These are phyloP conservation scores for Chaetomiaceae sp. DNA, from an alignment of 2,329 filamentous ascomycete species.

Conservation along the genomic window DNA sequence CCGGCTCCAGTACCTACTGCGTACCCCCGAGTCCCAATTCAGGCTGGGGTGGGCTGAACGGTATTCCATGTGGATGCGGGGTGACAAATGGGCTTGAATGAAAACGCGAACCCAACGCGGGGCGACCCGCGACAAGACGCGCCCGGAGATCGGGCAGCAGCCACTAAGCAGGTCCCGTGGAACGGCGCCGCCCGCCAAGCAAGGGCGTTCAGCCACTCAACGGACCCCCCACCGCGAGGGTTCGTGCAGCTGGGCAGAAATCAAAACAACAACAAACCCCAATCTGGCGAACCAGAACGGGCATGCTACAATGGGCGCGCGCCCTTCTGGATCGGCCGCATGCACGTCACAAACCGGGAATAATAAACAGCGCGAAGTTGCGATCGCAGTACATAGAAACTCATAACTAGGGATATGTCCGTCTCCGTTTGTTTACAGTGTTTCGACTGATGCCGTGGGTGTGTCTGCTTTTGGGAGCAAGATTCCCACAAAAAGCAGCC, in stretches of 20 bases:
- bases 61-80: not conserved
- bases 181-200: not conserved
- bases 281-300: slow-evolving; percentile 15
- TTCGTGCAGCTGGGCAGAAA: slow-evolving; percentile 15
- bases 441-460: not conserved
- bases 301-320: not conserved
- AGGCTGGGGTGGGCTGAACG: no score
- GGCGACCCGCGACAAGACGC: not conserved
- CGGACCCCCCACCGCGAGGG: slow-evolving; percentile 12
- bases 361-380: not conserved
- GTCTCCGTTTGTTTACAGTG: slow-evolving; percentile 4
- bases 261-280: slow-evolving; percentile 25
- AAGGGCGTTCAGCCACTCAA: slow-evolving; percentile 19
- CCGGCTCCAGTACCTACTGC: no score
- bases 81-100: not conserved
- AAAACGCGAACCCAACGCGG: slow-evolving; percentile 9
- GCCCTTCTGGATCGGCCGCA: slow-evolving; percentile 3
- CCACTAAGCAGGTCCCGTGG: slow-evolving; percentile 1
- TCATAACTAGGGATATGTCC: not conserved
- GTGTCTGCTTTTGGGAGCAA: not conserved
- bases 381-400: not conserved
- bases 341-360: not conserved
- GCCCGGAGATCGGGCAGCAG: slow-evolving; percentile 4
- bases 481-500: not conserved
- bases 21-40: no score